Evolutionary conservation across 768 basidiomycete genomes (phyloP).

Genomic region (Obba rivulosa): DNA sequence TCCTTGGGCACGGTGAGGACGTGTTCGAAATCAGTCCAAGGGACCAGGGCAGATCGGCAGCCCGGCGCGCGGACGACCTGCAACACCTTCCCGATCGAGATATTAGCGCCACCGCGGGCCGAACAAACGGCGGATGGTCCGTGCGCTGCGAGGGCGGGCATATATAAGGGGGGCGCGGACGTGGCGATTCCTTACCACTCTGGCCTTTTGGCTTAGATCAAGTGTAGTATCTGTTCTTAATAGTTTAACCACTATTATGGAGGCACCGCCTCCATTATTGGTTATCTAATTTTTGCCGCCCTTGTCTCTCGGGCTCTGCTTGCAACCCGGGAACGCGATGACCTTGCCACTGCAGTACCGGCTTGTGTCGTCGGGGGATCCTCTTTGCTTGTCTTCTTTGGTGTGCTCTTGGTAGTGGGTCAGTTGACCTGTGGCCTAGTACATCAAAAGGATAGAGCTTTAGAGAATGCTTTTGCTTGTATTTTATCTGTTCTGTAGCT

Average conservation of each 20-base stretch:
- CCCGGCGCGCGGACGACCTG: too few species aligned
- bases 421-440: background rate
- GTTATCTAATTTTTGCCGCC: slow-evolving; percentile 30
- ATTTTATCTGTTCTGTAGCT: too few species aligned
- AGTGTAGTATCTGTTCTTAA: slow-evolving; percentile 76
- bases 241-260: slow-evolving; percentile 40
- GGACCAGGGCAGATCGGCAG: background rate
- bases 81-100: too few species aligned
- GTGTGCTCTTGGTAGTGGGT: background rate
- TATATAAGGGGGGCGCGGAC: background rate
- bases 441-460: slow-evolving; percentile 3
- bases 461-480: background rate
- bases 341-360: slow-evolving; percentile 27
- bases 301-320: slow-evolving; percentile 26
- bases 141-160: background rate
- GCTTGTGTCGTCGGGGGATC: slow-evolving; percentile 29
- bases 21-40: too few species aligned
- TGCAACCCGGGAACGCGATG: slow-evolving; percentile 25
- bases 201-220: slow-evolving; percentile 73
- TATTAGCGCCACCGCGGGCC: too few species aligned
- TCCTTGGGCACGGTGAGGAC: too few species aligned
- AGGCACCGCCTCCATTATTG: slow-evolving; percentile 31
- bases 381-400: slow-evolving; percentile 5
- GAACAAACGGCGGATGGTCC: background rate
- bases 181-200: slow-evolving; percentile 33